Conservation (phyloP, 345 rosid genomes). For the Theobroma cacao region DNA sequence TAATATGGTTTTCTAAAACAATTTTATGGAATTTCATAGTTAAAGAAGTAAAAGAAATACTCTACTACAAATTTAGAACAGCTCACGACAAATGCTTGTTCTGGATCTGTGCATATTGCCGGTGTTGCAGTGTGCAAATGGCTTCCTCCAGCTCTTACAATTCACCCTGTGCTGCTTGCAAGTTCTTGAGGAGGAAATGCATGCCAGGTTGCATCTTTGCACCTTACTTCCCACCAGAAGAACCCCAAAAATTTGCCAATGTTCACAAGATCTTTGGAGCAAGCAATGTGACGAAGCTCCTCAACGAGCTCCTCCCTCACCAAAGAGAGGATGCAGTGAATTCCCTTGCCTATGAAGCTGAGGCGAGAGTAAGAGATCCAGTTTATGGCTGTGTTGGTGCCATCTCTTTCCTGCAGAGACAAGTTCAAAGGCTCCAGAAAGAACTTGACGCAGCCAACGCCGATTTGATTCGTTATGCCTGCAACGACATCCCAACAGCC, state of each 20-base stretch:
- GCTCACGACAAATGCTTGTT: slow-evolving; percentile 22
- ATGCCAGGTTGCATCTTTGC: slow-evolving; percentile 90
- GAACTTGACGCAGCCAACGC: slow-evolving; percentile 87
- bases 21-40: neutral
- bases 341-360: slow-evolving; percentile 93
- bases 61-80: slow-evolving; percentile 6
- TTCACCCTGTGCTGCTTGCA: slow-evolving; percentile 98
- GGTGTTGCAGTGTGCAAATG: slow-evolving; percentile 21
- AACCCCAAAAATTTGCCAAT: slow-evolving; percentile 88
- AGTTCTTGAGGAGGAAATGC: slow-evolving; percentile 87
- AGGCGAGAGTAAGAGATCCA: slow-evolving; percentile 88
- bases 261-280: slow-evolving; percentile 98
- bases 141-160: slow-evolving; percentile 85
- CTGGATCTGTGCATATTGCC: slow-evolving; percentile 3
- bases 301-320: slow-evolving; percentile 83
- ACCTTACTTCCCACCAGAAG: slow-evolving; percentile 96
- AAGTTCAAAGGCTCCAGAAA: slow-evolving; percentile 87
- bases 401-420: slow-evolving; percentile 87
- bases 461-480: slow-evolving; percentile 65
- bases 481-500: slow-evolving; percentile 34
- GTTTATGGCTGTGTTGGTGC: slow-evolving; percentile 92
- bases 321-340: slow-evolving; percentile 95
- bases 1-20: neutral
- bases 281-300: slow-evolving; percentile 89
- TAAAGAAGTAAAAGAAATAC: neutral